Percentiles rank a stretch among this genome's conserved stretches.
Evolutionary conservation across 139 green algal genomes (phyloP).

Genomic region (Picochlorum sp.): DNA sequence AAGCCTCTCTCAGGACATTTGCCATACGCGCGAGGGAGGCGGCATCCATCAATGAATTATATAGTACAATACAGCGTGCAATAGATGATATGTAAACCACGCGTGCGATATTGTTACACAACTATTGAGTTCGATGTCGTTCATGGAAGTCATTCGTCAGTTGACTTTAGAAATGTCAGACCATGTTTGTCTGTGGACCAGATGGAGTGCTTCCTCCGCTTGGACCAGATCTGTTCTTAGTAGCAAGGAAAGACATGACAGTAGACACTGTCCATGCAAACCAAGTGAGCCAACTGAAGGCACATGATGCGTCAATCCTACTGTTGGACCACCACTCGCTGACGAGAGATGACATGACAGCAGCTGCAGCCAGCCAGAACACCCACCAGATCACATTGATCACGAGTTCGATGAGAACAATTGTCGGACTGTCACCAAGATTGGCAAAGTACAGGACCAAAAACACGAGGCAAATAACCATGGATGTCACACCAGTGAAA

Average conservation of each 20-base stretch:
- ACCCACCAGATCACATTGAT: slow-evolving; percentile 8
- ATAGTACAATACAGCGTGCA: not conserved
- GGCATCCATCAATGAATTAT: not conserved
- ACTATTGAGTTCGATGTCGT: too few species aligned
- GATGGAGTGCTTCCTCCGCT: too few species aligned
- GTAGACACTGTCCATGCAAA: slow-evolving; percentile 6
- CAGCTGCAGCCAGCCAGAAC: slow-evolving; percentile 12
- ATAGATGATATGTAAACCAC: too few species aligned
- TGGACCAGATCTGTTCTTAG: not conserved
- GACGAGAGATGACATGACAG: not conserved
- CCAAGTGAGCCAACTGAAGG: slow-evolving; percentile 8
- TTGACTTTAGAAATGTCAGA: too few species aligned
- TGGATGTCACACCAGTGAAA: slow-evolving; percentile 13
- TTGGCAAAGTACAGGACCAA: slow-evolving; percentile 1
- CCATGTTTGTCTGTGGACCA: too few species aligned
- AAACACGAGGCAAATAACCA: slow-evolving; percentile 13
- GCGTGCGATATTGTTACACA: too few species aligned
- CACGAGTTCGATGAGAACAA: slow-evolving; percentile 5
- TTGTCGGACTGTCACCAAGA: slow-evolving; percentile 2
- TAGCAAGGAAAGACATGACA: not conserved
- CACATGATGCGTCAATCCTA: not conserved
- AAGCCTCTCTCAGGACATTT: not conserved
- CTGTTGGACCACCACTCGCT: too few species aligned
- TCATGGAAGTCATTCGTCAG: too few species aligned
- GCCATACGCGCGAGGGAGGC: not conserved